phyloP scores from a whole-genome alignment of 2,329 filamentous ascomycete species.

The Dothideomycetes sp. region DNA sequence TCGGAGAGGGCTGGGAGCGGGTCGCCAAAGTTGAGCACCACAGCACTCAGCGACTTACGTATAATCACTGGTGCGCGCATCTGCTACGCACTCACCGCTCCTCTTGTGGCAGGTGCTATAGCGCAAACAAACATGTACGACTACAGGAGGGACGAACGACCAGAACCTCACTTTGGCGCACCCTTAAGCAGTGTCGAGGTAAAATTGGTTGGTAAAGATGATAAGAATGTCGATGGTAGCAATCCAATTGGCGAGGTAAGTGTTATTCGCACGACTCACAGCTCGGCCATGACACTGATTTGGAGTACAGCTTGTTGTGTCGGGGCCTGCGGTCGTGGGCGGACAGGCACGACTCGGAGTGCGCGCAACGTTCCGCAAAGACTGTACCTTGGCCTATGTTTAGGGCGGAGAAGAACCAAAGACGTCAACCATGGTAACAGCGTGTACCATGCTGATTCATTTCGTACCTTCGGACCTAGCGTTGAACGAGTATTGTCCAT shows the following conservation, averaged over 20 bases:
- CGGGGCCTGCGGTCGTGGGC: constrained; percentile 63
- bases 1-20: constrained; percentile 58
- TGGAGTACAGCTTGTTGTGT: constrained; percentile 57
- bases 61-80: constrained; percentile 71
- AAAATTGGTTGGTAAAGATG: constrained; percentile 52
- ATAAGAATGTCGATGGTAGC: constrained; percentile 53
- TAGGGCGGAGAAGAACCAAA: constrained; percentile 2
- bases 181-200: constrained; percentile 74
- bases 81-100: constrained; percentile 72
- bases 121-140: constrained; percentile 80
- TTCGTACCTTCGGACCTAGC: too few relatives aligned
- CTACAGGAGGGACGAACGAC: constrained; percentile 50
- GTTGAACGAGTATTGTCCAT: too few relatives aligned
- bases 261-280: not conserved
- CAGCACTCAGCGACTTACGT: constrained; percentile 67
- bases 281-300: too few relatives aligned
- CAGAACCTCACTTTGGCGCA: constrained; percentile 62
- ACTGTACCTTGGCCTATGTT: constrained; percentile 52
- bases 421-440: not conserved
- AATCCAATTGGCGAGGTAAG: constrained; percentile 24
- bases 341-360: constrained; percentile 54
- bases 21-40: constrained; percentile 53
- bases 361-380: constrained; percentile 53
- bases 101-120: constrained; percentile 80
- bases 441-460: too few relatives aligned